Evolutionary conservation across 148 eudicot species (phyloP), one percentile per base, ranked within the genome.

Genomic region (Polygonum maritimum): DNA sequence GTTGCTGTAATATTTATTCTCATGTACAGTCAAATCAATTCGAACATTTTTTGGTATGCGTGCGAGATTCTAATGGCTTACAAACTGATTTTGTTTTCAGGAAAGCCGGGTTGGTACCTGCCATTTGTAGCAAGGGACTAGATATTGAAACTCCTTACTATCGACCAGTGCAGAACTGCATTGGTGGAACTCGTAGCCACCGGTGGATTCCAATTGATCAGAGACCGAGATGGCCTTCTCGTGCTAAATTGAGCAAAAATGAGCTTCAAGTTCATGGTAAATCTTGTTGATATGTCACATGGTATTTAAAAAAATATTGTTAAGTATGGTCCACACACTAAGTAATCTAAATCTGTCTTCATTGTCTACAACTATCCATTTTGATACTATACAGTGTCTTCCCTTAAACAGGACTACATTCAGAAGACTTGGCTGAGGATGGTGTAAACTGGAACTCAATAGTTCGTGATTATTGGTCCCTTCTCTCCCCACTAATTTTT

Each of bases 131-230:
- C 77, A 89, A 88, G 78, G 79, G 83, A 76, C 92, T 81, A 69
- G 99, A 96, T 82, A 75, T 89, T 82, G 98, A 96, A 81, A 84
- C 98, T 65, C 90, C 99, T 47, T 88, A 92, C 74, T 96, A 92
- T 84, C 85, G 86, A 73, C 93, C 91, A 7, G 92, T 96, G 48
- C 94, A 91, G 72, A 57, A 79, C 39, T 96, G 99, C 86, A 89
- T 96, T 41, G 98, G 89, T 48, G 98, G 99, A 79, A 89, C 92
- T 77, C 99, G 88, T 31, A 96, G 88, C 80, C 87, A 79, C 69
- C 89, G 93, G 57, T 96, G 99, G 99, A 83, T 87, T 78, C 83
- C 99, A 58, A 88, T 92, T 73, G 89, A 89, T 71, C 86, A 86
- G 62, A 91, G 89, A 80, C 83, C 88, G 73, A 85, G 82, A 36